These are phyloP conservation scores for Penicillium waksmanii DNA, from an alignment of 495 filamentous ascomycete genomes.

Conservation along the genomic window DNA sequence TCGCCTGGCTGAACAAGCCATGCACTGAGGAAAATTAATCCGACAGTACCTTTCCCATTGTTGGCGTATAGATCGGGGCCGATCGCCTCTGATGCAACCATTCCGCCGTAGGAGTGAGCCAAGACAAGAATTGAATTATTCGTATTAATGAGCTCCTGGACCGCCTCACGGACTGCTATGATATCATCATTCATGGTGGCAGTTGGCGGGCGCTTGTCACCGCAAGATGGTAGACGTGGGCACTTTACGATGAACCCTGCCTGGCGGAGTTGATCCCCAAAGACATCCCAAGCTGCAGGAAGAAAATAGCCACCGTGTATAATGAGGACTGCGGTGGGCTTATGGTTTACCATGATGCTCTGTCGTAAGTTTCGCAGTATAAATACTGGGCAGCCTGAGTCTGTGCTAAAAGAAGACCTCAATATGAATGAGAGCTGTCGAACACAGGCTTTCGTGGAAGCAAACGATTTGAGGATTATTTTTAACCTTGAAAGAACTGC, in stretches of 20 bases:
- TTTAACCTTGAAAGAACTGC: too few relatives aligned
- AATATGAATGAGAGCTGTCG: too few relatives aligned
- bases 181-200: constrained; percentile 15
- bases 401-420: too few relatives aligned
- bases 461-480: too few relatives aligned
- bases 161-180: constrained; percentile 9
- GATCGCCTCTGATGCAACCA: constrained; percentile 19
- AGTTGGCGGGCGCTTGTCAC: constrained; percentile 13
- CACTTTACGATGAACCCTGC: constrained; percentile 12
- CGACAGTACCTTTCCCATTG: constrained; percentile 5
- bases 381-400: too few relatives aligned
- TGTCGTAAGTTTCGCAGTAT: too few relatives aligned
- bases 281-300: constrained; percentile 11
- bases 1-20: constrained; percentile 11
- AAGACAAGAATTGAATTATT: constrained; percentile 16
- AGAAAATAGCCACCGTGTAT: constrained; percentile 20
- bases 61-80: constrained; percentile 12
- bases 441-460: too few relatives aligned
- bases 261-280: constrained; percentile 5
- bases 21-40: constrained; percentile 8
- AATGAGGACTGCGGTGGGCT: constrained; percentile 17
- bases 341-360: not conserved
- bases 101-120: constrained; percentile 23
- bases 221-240: constrained; percentile 17
- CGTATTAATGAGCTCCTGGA: constrained; percentile 11